phyloP scores from a whole-genome alignment of 163 green algal genomes.

The Chlamydomonas reinhardtii region DNA sequence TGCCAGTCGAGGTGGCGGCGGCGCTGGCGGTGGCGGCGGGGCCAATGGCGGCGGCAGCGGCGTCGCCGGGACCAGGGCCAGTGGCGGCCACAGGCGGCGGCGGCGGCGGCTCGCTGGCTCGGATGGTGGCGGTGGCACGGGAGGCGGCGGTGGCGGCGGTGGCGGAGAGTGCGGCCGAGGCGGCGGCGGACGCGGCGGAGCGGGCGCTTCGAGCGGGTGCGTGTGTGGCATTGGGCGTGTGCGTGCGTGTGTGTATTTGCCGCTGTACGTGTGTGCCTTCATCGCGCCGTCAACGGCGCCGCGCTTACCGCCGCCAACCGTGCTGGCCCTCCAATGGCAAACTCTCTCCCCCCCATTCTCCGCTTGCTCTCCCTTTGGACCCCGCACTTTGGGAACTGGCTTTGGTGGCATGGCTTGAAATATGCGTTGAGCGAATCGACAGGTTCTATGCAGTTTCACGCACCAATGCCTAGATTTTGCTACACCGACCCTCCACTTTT shows the following conservation, averaged over 20 bases:
- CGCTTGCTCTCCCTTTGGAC: background rate
- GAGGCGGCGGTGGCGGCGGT: conserved; percentile 57
- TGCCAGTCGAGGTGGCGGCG: background rate
- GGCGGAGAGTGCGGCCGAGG: conserved; percentile 52
- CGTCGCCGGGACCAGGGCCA: background rate
- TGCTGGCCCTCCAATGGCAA: no score
- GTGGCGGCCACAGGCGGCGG: background rate
- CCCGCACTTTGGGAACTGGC: no score
- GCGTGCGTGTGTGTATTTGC: no score
- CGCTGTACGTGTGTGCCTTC: no score
- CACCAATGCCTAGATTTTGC: no score
- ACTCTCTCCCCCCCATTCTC: background rate
- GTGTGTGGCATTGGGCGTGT: no score
- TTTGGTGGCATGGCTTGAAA: no score
- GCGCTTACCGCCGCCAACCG: no score
- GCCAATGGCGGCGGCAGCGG: background rate
- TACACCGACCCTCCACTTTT: no score
- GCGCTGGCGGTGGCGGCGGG: background rate
- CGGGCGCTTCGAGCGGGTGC: conserved; percentile 56
- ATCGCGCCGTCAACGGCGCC: no score
- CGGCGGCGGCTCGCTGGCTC: background rate
- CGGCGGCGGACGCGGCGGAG: conserved; percentile 62
- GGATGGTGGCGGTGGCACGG: conserved; percentile 40
- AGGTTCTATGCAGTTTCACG: no score
- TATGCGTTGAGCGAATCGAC: no score